A percentile compares a stretch with the other conserved stretches of the same genome.
These are phyloP conservation scores for Colletotrichum lini DNA, from an alignment of 2,329 filamentous ascomycete genomes.

Conservation along the genomic window DNA sequence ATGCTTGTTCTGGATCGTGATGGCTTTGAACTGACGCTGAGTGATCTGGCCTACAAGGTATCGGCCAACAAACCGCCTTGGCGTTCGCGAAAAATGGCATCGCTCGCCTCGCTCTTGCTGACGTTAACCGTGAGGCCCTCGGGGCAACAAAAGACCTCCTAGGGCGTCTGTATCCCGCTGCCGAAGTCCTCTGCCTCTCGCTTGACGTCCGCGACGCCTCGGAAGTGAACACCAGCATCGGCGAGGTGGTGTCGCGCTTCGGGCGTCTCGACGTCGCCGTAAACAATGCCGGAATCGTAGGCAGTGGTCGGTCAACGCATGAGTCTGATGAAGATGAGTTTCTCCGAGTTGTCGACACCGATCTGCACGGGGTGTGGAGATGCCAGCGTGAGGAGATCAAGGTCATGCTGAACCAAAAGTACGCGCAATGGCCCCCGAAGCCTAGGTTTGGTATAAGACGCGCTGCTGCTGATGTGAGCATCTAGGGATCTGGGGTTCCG, in stretches of 20 bases:
- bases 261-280: conserved; percentile 69
- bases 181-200: conserved; percentile 57
- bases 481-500: conserved; percentile 53
- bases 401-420: conserved; percentile 67
- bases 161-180: conserved; percentile 52
- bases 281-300: conserved; percentile 68
- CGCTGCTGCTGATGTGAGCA: conserved; percentile 11
- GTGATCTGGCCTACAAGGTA: conserved; percentile 53
- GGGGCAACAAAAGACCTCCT: conserved; percentile 52
- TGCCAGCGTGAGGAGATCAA: conserved; percentile 68
- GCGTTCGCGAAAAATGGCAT: conserved; percentile 64
- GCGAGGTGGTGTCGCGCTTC: conserved; percentile 59
- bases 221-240: conserved; percentile 60
- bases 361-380: conserved; percentile 70
- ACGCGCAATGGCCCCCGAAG: conserved; percentile 21
- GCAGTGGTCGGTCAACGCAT: conserved; percentile 58
- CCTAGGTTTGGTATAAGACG: not conserved
- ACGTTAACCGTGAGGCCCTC: conserved; percentile 57
- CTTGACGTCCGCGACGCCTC: conserved; percentile 62
- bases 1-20: too few species aligned
- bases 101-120: conserved; percentile 61
- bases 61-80: conserved; percentile 62
- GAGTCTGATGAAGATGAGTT: conserved; percentile 64
- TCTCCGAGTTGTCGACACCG: conserved; percentile 64
- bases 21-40: not conserved